Evolutionary conservation across 768 basidiomycete species (phyloP).

Genomic region (Suillus luteus): DNA sequence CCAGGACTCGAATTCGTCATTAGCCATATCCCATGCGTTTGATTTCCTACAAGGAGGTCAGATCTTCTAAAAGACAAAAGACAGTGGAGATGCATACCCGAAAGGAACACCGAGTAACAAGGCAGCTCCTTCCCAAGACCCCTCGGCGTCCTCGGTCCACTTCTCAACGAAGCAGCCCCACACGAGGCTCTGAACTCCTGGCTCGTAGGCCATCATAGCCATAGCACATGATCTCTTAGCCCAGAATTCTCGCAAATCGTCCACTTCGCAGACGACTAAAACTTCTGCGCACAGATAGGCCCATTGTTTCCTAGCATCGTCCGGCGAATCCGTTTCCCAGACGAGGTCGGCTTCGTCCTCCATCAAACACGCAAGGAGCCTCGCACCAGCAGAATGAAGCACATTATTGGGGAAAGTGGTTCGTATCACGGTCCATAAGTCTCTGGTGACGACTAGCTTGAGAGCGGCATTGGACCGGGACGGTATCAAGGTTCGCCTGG

Average conservation of each 20-base stretch:
- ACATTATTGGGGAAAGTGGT: conserved; percentile 42
- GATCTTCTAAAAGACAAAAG: background rate
- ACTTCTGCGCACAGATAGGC: conserved; percentile 59
- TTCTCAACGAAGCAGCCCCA: conserved; percentile 60
- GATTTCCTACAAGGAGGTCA: conserved; percentile 13
- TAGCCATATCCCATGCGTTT: conserved; percentile 52
- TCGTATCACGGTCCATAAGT: conserved; percentile 57
- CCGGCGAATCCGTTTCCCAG: conserved; percentile 42
- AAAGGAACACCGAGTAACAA: conserved; percentile 63
- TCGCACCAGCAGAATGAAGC: conserved; percentile 46
- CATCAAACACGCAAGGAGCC: conserved; percentile 51
- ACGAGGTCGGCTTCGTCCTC: conserved; percentile 48
- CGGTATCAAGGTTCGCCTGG: conserved; percentile 13
- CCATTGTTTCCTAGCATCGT: conserved; percentile 58
- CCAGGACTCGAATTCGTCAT: conserved; percentile 61
- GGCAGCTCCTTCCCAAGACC: conserved; percentile 56
- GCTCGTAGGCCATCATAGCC: conserved; percentile 35
- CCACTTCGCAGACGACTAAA: conserved; percentile 46
- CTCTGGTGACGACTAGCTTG: conserved; percentile 57
- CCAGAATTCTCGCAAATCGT: conserved; percentile 60
- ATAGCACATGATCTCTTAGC: conserved; percentile 23
- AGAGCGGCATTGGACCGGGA: conserved; percentile 45
- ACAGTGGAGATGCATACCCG: conserved; percentile 43
- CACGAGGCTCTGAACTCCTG: conserved; percentile 46
- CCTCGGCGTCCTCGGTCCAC: conserved; percentile 51